phyloP scores from a whole-genome alignment of 1,139 yeast genomes.

The Yamadazyma sp. region DNA sequence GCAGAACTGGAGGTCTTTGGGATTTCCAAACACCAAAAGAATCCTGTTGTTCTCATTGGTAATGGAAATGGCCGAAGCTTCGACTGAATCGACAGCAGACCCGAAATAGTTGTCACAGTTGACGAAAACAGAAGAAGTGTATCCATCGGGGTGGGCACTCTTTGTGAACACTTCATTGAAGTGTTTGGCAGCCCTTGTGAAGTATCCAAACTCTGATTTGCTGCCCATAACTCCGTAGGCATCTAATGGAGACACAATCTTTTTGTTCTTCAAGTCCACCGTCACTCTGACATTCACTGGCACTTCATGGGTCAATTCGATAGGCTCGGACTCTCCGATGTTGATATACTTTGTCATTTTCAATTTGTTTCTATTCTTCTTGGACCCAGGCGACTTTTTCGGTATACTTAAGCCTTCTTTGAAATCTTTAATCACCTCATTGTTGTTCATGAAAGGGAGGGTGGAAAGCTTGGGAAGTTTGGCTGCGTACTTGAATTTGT shows the following conservation, averaged over 20 bases:
- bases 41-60: conserved; percentile 23
- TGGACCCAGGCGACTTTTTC: conserved; percentile 45
- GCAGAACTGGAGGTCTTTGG: conserved; percentile 53
- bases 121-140: conserved; percentile 63
- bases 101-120: conserved; percentile 65
- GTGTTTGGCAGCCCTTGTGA: conserved; percentile 62
- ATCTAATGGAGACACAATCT: conserved; percentile 67
- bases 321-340: conserved; percentile 59
- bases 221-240: conserved; percentile 70
- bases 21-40: conserved; percentile 63
- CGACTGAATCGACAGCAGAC: neutral
- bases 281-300: conserved; percentile 83
- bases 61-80: conserved; percentile 1
- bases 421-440: conserved; percentile 33
- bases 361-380: conserved; percentile 45
- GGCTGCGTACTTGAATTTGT: conserved; percentile 63
- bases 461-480: conserved; percentile 71
- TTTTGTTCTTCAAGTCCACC: conserved; percentile 60
- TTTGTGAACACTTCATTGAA: conserved; percentile 73
- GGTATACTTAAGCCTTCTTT: conserved; percentile 74
- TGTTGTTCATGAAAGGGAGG: conserved; percentile 69
- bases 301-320: conserved; percentile 64
- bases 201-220: conserved; percentile 68
- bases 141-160: conserved; percentile 65
- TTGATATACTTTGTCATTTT: conserved; percentile 72